Base-by-base conservation (phyloP, 1,139 yeast species). In the Yamadazyma oceani region DNA sequence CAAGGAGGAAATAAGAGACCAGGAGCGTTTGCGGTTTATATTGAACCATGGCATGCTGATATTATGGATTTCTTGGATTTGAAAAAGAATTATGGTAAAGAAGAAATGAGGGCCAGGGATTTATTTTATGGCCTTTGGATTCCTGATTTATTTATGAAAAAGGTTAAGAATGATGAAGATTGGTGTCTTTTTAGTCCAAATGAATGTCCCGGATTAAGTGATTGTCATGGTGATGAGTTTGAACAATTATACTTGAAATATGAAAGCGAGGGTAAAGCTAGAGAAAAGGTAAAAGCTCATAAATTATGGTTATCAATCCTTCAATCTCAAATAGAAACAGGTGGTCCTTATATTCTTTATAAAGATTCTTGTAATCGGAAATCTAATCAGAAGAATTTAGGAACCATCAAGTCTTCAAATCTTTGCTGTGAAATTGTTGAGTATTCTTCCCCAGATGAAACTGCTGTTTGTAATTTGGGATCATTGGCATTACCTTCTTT, bases 1-100 rank as follows among this genome's bases (percentile, higher is more conserved):
- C 83, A 78, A 53, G 83, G 83, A 24, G 82, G 82, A 22, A 77
- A 77, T 49, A 77, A 77, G 55, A 57, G 83, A 46, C 83, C 83
- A 0, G 82, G 83, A 31, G 83, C 83, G 6, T 75, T 78, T 54
- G 80, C 82, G n/a, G 61, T 76, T 22, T 78, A 77, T 58, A 46
- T 77, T 36, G 83, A 78, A 49, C 82, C 83, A 33, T 78, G 83
- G 83, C 83, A 78, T 57, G 64, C 73, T 3, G 82, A 78, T 50
- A 60, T 78, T 28, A 72, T 75, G 51, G 78, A 73, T 28, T 68
- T 77, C 43, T 53, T 78, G 27, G 77, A 75, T 35, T 57, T 77
- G 47, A 62, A 76, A 42, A 75, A 75, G 57, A 76, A 76, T 49
- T 80, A 76, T 51, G 82, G 81, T 16, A 75, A 73, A 47, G 82